Evolutionary conservation across 2,329 filamentous ascomycete species (phyloP), one percentile per base, ranked within the genome.

Genomic region (Geoglossum cookeanum): DNA sequence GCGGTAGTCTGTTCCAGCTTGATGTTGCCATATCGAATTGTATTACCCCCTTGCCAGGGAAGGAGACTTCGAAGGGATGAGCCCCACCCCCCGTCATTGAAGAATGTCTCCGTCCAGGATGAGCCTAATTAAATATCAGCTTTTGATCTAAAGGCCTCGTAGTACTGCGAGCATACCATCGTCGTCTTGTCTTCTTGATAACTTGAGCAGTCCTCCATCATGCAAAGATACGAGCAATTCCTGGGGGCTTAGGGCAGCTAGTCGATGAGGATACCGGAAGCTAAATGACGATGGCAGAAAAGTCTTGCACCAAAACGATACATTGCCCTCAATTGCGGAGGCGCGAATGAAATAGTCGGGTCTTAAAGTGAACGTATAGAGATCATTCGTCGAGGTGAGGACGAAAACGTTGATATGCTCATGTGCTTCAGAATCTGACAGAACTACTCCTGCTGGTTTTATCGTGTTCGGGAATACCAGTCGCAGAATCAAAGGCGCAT

Each of bases 311-410:
- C 84, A 81, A 57, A 89, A 85, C 37, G 76, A 76, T n/a, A 89
- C 72, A 58, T 85, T 83, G 55, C 83, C 79, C 62, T 94, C 87
- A 15, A 83, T 79, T 22, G 80, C 80, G 0, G 78, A 75, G 59
- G 78, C 76, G 67, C 81, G 82, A 59, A 82, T 78, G 68, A 97
- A 94, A 65, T 87, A 84, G 63, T 92, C 87, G 33, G 86, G 84
- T 59, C 84, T 83, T 55, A 98, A 71, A n/a, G 78, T 84, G 62
- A 98, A 77, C 11, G 87, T 89, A 70, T 90, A 90, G 17, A 98
- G 75, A 61, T 87, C 81, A 65, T 84, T 86, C n/a, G 78, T 75
- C 60, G 81, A 78, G 60, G 90, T 91, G 64, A 95, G 75, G 55
- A 86, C 85, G 68, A 89, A 94, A 48, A 89, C 78, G 63, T 79